Base-by-base conservation (phyloP, 2,329 filamentous ascomycete genomes). In the Davidsoniella neocaledoniae region DNA sequence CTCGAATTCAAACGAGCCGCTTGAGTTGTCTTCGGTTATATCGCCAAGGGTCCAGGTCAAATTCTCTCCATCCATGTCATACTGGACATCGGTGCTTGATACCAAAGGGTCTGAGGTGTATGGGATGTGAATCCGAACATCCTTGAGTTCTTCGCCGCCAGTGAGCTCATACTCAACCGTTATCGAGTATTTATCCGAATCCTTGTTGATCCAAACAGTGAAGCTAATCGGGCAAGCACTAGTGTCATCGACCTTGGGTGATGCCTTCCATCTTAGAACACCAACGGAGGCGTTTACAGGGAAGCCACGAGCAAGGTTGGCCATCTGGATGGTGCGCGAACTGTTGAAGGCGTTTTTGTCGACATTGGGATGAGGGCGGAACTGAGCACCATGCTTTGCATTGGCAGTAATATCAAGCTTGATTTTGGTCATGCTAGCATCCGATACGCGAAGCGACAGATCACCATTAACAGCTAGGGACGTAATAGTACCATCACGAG, bases 111-210 rank as follows among this genome's bases (percentile, higher is more conserved):
- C 91, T 55, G 79, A 80, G 48, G 78, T 70, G 64, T 90, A 98
- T 2, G 91, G 91, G 56, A 98, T 94, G 2, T 80, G 76, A 48
- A 98, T 84, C 37, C 78, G 76, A 43, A 96, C 90, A 61, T 96
- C 87, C 55, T 79, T 82, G 53, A 98, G 70, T 10, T 76, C 66
- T 56, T 90, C 84, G 2, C 78, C 73, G 47, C 87, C 85, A 0
- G 84, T 90, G 53, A 94, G 76, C 64, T 98, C 91, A 63, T 96
- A 98, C 66, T 96, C 91, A 33, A 96, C 77, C 1, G 90, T 98
- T 61, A 98, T 78, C 56, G 84, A 93, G 65, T 82, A 93, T 59
- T 81, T 87, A 61, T 79, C 78, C 43, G 81, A 77, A 44, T 85
- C 83, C 65, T 88, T 87, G 66, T 94, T 95, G 54, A 94, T 86